These are phyloP conservation scores for Daedaleopsis nitida DNA, from an alignment of 768 basidiomycete genomes.

Conservation along the genomic window DNA sequence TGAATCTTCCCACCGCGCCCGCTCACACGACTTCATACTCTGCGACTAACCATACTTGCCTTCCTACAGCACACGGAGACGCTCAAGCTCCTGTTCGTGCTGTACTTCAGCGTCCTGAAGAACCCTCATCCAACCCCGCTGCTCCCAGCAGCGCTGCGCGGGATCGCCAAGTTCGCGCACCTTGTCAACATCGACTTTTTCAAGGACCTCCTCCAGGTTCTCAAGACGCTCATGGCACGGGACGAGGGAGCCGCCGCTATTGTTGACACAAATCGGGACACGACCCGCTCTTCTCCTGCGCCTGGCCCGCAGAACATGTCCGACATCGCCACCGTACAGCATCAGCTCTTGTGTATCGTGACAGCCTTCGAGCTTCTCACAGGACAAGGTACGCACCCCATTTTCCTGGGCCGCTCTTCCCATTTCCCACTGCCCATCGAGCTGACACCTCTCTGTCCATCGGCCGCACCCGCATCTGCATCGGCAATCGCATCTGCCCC, in stretches of 20 bases:
- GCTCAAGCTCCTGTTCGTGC: conserved; percentile 92
- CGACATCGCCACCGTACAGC: conserved; percentile 48
- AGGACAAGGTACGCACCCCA: conserved; percentile 74
- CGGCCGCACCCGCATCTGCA: not conserved
- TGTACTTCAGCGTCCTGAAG: conserved; percentile 97
- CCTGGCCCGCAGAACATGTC: conserved; percentile 21
- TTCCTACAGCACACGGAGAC: conserved; percentile 89
- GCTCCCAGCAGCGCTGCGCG: conserved; percentile 84
- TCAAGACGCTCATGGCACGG: conserved; percentile 74
- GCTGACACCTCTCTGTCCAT: conserved; percentile 3
- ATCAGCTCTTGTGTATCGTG: conserved; percentile 81
- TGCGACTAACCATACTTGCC: conserved; percentile 2
- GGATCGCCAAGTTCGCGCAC: conserved; percentile 92
- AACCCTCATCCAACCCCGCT: conserved; percentile 76
- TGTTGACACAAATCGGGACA: conserved; percentile 26
- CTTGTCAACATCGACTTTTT: conserved; percentile 99
- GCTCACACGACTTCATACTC: conserved; percentile 1
- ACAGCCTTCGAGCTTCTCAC: conserved; percentile 97
- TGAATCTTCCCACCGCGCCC: conserved; percentile 21
- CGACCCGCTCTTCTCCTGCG: conserved; percentile 8
- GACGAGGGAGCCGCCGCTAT: conserved; percentile 41
- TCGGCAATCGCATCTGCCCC: not conserved
- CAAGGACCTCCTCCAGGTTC: conserved; percentile 86
- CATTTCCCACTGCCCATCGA: conserved; percentile 2
- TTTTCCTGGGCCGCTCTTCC: not conserved